Conservation (phyloP, 306 rosid genomes). For the Acmispon strigosus region DNA sequence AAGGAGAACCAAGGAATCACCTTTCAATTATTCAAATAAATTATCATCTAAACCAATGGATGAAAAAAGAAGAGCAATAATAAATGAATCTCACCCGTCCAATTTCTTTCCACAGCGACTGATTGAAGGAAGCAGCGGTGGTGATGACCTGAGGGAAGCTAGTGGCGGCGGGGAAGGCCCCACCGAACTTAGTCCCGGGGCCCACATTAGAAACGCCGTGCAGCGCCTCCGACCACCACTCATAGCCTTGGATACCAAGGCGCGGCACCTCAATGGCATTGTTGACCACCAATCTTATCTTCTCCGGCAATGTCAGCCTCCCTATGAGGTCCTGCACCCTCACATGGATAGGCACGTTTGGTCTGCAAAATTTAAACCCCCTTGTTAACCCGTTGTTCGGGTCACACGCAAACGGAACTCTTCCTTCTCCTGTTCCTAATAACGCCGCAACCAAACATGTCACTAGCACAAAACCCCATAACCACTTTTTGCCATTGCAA, state of each 20-base stretch:
- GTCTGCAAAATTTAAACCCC: conserved; percentile 46
- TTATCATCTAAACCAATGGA: neutral
- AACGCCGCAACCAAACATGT: neutral
- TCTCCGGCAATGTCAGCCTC: conserved; percentile 67
- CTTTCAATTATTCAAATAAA: neutral
- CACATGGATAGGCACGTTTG: conserved; percentile 32
- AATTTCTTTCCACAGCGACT: conserved; percentile 69
- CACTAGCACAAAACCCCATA: neutral
- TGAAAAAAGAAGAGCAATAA: neutral
- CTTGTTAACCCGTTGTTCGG: conserved; percentile 48
- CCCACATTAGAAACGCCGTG: conserved; percentile 91
- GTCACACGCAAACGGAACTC: conserved; percentile 78
- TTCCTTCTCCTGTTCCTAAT: conserved; percentile 5
- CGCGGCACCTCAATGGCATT: conserved; percentile 67
- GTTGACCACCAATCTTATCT: conserved; percentile 69
- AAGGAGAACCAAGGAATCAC: conserved; percentile 9
- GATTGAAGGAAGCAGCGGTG: conserved; percentile 90
- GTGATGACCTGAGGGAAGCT: conserved; percentile 95
- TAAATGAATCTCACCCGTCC: conserved; percentile 59
- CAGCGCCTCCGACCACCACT: conserved; percentile 66
- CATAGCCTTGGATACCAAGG: conserved; percentile 74
- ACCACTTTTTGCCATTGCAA: neutral
- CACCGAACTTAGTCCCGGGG: conserved; percentile 82
- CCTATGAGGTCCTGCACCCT: conserved; percentile 71
- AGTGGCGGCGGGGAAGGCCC: conserved; percentile 75